phyloP scores from a whole-genome alignment of 108 stramenopile genomes.

The Fistulifera pelliculosa region DNA sequence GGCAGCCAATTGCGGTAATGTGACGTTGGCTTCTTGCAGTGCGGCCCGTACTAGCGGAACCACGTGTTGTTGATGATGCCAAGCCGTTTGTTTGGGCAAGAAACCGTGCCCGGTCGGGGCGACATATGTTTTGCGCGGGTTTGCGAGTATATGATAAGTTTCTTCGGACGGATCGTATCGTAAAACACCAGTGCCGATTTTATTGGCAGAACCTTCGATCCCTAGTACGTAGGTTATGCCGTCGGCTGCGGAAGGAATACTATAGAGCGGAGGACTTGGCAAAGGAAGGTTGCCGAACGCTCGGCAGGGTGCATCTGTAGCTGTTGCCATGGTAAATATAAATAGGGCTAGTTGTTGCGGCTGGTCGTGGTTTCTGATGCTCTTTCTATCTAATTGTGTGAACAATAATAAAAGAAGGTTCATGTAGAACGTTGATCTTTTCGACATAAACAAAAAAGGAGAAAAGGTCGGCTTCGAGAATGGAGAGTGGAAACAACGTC shows the following conservation, averaged over 20 bases:
- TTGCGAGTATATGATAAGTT: slow-evolving; percentile 86
- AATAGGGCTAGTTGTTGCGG: too few species aligned
- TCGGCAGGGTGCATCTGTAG: slow-evolving; percentile 35
- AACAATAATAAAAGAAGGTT: too few species aligned
- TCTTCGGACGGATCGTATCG: slow-evolving; percentile 46
- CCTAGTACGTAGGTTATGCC: slow-evolving; percentile 71
- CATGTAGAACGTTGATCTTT: too few species aligned
- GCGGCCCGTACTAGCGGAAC: slow-evolving; percentile 86
- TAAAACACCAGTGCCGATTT: slow-evolving; percentile 94
- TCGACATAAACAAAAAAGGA: too few species aligned
- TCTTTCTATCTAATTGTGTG: too few species aligned
- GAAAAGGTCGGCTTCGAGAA: too few species aligned
- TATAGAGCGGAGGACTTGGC: slow-evolving; percentile 15
- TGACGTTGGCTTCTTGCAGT: slow-evolving; percentile 69
- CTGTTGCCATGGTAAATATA: slow-evolving; percentile 11
- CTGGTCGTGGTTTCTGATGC: too few species aligned
- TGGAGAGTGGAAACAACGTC: too few species aligned
- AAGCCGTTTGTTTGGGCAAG: slow-evolving; percentile 93
- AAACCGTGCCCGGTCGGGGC: slow-evolving; percentile 95
- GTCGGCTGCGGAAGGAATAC: slow-evolving; percentile 15
- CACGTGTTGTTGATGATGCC: slow-evolving; percentile 95
- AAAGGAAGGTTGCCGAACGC: slow-evolving; percentile 46
- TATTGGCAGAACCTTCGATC: slow-evolving; percentile 99
- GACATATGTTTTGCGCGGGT: slow-evolving; percentile 91
- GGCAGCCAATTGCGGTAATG: slow-evolving; percentile 35